These are phyloP conservation scores for Lepraria neglecta DNA, from an alignment of 495 filamentous ascomycete species.

Conservation along the genomic window DNA sequence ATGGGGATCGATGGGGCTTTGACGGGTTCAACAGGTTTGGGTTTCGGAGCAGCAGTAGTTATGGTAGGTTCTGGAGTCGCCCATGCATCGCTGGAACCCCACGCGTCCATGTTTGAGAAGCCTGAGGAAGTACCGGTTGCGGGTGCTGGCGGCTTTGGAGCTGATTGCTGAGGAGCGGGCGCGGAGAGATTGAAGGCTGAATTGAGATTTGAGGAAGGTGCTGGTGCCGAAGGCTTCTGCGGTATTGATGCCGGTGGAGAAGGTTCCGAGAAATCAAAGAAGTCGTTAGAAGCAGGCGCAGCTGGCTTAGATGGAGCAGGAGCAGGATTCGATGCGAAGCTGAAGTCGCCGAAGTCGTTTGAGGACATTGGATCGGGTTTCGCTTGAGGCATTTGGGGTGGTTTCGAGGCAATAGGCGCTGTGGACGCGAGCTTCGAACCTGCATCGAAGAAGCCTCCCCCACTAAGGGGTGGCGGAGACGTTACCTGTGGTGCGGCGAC, in stretches of 20 bases:
- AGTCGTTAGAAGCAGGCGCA: constrained; percentile 51
- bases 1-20: constrained; percentile 23
- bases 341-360: constrained; percentile 48
- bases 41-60: constrained; percentile 27
- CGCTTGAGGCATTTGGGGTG: constrained; percentile 30
- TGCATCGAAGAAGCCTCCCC: constrained; percentile 74
- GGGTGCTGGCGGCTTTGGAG: constrained; percentile 41
- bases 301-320: constrained; percentile 40
- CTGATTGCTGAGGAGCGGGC: constrained; percentile 37
- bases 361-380: constrained; percentile 41
- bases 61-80: constrained; percentile 42
- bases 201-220: constrained; percentile 37
- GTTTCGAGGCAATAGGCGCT: constrained; percentile 42
- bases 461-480: constrained; percentile 47
- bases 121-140: constrained; percentile 34
- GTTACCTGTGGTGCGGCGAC: constrained; percentile 47
- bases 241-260: constrained; percentile 42
- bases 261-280: constrained; percentile 74
- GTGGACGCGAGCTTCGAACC: constrained; percentile 47
- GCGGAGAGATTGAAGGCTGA: constrained; percentile 80
- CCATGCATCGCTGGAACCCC: constrained; percentile 47
- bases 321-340: constrained; percentile 41
- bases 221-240: constrained; percentile 39
- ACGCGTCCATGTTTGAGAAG: constrained; percentile 42
- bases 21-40: constrained; percentile 21